Conservation (phyloP, 768 basidiomycete species). For the Scleroderma citrinum region DNA sequence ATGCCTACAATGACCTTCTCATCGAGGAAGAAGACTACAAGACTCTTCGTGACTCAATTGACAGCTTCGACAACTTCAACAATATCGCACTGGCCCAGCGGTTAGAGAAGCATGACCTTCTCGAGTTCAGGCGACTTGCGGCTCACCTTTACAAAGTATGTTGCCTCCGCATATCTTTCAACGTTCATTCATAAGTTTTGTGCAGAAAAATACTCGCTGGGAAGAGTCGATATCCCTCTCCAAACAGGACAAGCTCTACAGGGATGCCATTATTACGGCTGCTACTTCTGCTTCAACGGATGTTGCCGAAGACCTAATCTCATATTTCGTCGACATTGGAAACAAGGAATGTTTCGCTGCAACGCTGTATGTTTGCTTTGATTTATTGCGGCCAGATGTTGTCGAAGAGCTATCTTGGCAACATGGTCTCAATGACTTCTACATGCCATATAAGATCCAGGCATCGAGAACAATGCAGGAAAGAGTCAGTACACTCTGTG, state of each 20-base stretch:
- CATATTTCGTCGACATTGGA: conserved; percentile 97
- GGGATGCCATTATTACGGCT: conserved; percentile 92
- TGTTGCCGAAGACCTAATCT: conserved; percentile 89
- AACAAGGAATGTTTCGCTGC: conserved; percentile 98
- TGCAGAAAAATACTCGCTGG: conserved; percentile 92
- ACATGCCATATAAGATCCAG: conserved; percentile 95
- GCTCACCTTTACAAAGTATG: conserved; percentile 92
- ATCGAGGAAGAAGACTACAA: conserved; percentile 99
- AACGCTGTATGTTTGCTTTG: conserved; percentile 87
- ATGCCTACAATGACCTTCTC: conserved; percentile 95
- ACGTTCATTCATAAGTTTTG: background rate
- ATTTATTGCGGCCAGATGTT: conserved; percentile 87
- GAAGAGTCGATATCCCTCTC: conserved; percentile 94
- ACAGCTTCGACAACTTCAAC: conserved; percentile 98
- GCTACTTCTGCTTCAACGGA: conserved; percentile 79
- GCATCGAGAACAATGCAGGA: conserved; percentile 73
- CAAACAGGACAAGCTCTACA: conserved; percentile 96
- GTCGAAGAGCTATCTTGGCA: conserved; percentile 97
- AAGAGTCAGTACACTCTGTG: conserved; percentile 42
- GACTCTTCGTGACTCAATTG: conserved; percentile 94
- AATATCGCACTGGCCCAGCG: conserved; percentile 80
- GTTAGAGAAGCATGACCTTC: conserved; percentile 82
- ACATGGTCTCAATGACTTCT: conserved; percentile 93
- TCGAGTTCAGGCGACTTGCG: conserved; percentile 93
- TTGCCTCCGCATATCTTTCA: background rate